Base-by-base conservation (phyloP, 495 filamentous ascomycete species). In the Aspergillus bertholletiae region DNA sequence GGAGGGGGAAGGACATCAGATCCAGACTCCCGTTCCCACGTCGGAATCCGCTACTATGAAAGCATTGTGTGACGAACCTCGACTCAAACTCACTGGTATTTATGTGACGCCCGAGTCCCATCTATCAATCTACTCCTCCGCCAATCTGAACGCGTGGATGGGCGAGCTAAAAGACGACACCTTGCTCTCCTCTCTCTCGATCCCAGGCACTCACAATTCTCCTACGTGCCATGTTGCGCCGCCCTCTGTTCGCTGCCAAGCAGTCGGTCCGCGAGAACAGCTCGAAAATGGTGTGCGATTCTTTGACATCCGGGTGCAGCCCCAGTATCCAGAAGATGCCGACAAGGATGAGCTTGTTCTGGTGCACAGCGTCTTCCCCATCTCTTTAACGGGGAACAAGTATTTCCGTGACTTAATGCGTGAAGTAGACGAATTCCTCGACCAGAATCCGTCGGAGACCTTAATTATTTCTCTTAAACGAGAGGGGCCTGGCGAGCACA, bases 121-220 rank as follows among this genome's bases (percentile, higher is more conserved):
- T 68, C 79, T 98, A n/a, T 77, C 89, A 5, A 74, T 98, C 45
- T 88, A 87, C 74, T 92, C 85, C 34, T 87, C 80, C 32, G 78
- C 86, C 6, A 77, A 87, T 35, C 81, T 94, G 49, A 61, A 82
- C 54, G 72, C 78, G 17, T 98, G 94, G 94, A 97, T 97, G 91
- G 62, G 73, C 46, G 75, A 83, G 34, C 75, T 97, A 28, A 75
- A 73, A 41, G 81, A 89, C 60, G 75, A 82, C 23, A 84, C 80
- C 15, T 80, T 89, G 0, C 75, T 97, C 21, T 90, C 90, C 11
- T 80, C 87, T 5, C 83, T 98, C 27, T 90, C 86, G 40, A 96
- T 98, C 55, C 95, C 94, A 2, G 94, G 94, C 51, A 97, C 94
- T 0, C 94, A 98, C 79, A 98, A 98, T 72, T 88, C 86, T 7